Base-by-base conservation (phyloP, 257 asterid genomes). In the Cordia subcordata region DNA sequence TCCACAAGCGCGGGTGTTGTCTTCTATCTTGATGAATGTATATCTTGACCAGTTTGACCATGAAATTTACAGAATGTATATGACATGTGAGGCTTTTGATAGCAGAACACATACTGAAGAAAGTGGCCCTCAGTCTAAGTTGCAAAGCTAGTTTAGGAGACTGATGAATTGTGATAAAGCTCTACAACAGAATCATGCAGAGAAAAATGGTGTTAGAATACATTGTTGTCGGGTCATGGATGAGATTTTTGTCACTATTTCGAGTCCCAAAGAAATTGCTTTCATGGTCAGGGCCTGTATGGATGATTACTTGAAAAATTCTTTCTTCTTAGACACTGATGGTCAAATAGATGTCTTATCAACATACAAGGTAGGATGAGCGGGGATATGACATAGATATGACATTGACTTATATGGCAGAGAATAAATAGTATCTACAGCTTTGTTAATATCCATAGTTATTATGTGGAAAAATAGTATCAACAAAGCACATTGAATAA, bases 1-100 rank as follows among this genome's bases (percentile, higher is more conserved):
- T 73, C 99, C 99, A 33, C 99, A 92, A 74, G 99, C 88, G 77
- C 96, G 99, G 54, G 77, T 79, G n/a, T 59, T 92, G 69, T 84
- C 96, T 12, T 96, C 99, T 16, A 81, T 92, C 72, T 65, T 92
- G 57, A 84, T 82, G 82, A 92, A 92, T 65, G 70, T 92, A 63
- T 88, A 92, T 81, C 93, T 92, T 61, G 94, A 86, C 76, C 82
- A 76, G 40, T 86, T 88, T 66, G 99, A 92, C 80, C 75, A 77
- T 0, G 96, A 88, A 73, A 62, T 92, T 23, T 84, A 72, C 72
- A 78, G 82, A 63, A 62, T 86, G 81, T 81, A 95, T 19, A 88
- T 92, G 99, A 79, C 69, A 57, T 88, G 86, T 21, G 99, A 92
- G 75, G 85, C 87, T 45, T 75, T 78, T 10, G 72, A 61, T 58